Conservation (phyloP, 345 rosid genomes). For the Nasturtium officinale region DNA sequence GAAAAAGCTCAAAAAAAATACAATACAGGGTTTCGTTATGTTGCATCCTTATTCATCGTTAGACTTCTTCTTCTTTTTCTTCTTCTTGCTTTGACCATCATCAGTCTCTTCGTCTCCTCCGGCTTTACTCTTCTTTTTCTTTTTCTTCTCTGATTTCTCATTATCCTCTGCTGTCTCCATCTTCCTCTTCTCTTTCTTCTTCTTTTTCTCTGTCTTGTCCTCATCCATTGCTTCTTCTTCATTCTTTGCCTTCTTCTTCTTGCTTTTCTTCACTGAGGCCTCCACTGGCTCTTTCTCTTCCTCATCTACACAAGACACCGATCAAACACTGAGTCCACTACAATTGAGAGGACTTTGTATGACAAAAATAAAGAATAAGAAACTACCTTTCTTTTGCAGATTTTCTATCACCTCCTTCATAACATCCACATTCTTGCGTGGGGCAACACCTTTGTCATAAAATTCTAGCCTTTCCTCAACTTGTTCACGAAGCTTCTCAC, state of each 20-base stretch:
- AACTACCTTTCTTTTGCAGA: constrained; percentile 58
- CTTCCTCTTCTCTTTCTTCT: constrained; percentile 43
- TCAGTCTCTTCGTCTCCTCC: constrained; percentile 37
- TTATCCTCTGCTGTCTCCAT: constrained; percentile 29
- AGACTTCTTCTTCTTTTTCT: constrained; percentile 42
- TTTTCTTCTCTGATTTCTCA: constrained; percentile 41
- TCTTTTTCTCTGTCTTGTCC: constrained; percentile 40
- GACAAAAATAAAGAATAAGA: background rate
- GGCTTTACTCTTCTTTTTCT: constrained; percentile 42
- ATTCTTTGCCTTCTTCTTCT: constrained; percentile 41
- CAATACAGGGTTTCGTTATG: constrained; percentile 29
- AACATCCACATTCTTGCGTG: constrained; percentile 93
- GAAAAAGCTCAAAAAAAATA: constrained; percentile 20
- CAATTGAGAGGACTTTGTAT: background rate
- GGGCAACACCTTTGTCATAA: constrained; percentile 96
- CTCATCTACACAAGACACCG: constrained; percentile 6
- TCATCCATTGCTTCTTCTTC: constrained; percentile 29
- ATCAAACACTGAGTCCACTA: constrained; percentile 2
- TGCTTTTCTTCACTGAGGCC: constrained; percentile 41
- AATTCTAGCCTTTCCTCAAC: constrained; percentile 94
- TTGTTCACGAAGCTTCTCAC: constrained; percentile 95
- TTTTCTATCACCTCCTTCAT: constrained; percentile 82
- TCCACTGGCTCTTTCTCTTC: constrained; percentile 30
- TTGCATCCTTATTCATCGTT: constrained; percentile 40
- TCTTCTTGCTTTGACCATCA: constrained; percentile 35